These are phyloP conservation scores for Backusella tuberculispora DNA, from an alignment of 192 early-diverging fungal genomes.

Conservation along the genomic window DNA sequence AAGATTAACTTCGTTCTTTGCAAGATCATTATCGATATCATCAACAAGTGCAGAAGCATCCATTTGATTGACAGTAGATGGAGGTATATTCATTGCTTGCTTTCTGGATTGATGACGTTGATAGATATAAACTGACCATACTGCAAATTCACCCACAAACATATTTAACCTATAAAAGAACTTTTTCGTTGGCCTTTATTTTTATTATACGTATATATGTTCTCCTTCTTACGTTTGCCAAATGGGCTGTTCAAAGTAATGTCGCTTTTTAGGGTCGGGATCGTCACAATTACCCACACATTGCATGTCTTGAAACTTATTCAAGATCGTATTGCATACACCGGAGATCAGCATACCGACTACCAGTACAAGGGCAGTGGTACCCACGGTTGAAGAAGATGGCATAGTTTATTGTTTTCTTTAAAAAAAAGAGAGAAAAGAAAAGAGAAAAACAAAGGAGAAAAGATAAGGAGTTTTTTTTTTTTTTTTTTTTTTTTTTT, in stretches of 20 bases:
- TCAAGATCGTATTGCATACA: constrained; percentile 76
- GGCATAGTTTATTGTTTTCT: background rate
- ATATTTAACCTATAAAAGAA: constrained; percentile 69
- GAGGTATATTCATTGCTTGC: constrained; percentile 11
- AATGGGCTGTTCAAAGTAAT: constrained; percentile 95
- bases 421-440: background rate
- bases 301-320: constrained; percentile 89
- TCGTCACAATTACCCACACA: constrained; percentile 90
- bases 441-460: background rate
- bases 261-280: constrained; percentile 64
- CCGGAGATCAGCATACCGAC: constrained; percentile 35
- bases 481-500: background rate
- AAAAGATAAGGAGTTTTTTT: constrained; percentile 2
- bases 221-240: constrained; percentile 77
- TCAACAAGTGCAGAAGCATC: constrained; percentile 47
- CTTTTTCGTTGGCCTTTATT: background rate
- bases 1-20: constrained; percentile 25
- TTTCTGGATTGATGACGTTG: constrained; percentile 38
- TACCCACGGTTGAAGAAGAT: background rate
- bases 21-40: constrained; percentile 28
- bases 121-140: constrained; percentile 67
- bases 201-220: background rate
- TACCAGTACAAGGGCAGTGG: constrained; percentile 31
- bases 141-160: constrained; percentile 92
- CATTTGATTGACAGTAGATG: constrained; percentile 31